A percentile compares a stretch with the other conserved stretches of the same genome.
phyloP scores from a whole-genome alignment of 805 yeast species.

The Kodamaea laetipori region DNA sequence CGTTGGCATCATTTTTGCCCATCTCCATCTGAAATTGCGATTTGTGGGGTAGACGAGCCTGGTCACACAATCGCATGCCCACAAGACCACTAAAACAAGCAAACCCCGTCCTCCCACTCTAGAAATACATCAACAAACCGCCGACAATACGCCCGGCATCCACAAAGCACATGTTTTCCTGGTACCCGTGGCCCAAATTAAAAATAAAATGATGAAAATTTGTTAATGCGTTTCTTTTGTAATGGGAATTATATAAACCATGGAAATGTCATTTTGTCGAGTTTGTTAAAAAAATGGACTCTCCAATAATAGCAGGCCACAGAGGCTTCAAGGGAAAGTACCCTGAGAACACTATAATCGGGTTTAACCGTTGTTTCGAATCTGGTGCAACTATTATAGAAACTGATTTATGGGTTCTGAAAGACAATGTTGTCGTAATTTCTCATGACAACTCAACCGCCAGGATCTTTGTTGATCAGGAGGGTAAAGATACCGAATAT shows the following conservation, averaged over 20 bases:
- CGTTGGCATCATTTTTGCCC: too few relatives aligned
- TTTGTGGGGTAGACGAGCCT: constrained; percentile 5
- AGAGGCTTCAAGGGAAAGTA: constrained; percentile 45
- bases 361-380: constrained; percentile 39
- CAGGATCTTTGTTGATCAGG: constrained; percentile 35
- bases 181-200: constrained; percentile 3
- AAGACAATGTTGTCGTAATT: constrained; percentile 40
- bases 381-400: constrained; percentile 43
- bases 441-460: constrained; percentile 44
- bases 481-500: constrained; percentile 38
- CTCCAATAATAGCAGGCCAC: constrained; percentile 42
- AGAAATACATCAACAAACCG: neutral
- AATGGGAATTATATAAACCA: neutral
- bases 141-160: neutral
- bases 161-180: neutral
- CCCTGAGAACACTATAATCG: constrained; percentile 42
- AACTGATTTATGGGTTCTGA: constrained; percentile 45
- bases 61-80: constrained; percentile 1
- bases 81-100: neutral
- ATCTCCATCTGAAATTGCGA: neutral
- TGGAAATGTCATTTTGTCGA: neutral
- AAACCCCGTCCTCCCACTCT: too few relatives aligned
- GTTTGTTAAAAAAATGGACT: neutral
- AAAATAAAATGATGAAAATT: constrained; percentile 2
- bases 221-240: constrained; percentile 1